phyloP scores from a whole-genome alignment of 2,329 filamentous ascomycete genomes.

The Didymella pomorum region DNA sequence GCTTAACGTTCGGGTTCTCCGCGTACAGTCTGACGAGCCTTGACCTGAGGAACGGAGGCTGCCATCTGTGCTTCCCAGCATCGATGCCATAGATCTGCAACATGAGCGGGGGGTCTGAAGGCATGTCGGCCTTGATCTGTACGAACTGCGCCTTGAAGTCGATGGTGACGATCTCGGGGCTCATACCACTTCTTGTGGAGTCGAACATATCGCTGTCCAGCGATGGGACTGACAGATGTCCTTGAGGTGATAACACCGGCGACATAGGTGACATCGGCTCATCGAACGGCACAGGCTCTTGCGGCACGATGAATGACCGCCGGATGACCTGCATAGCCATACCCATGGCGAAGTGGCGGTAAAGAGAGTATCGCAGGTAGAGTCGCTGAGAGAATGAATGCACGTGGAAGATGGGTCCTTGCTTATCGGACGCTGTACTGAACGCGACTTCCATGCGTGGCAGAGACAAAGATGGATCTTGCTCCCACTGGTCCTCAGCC shows the following conservation, averaged over 20 bases:
- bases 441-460: slow-evolving; percentile 88
- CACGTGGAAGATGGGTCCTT: slow-evolving; percentile 87
- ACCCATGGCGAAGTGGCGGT: slow-evolving; percentile 88
- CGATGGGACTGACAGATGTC: slow-evolving; percentile 45
- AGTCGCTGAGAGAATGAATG: slow-evolving; percentile 82
- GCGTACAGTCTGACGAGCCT: slow-evolving; percentile 86
- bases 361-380: slow-evolving; percentile 87
- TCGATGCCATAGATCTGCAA: slow-evolving; percentile 85
- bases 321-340: slow-evolving; percentile 78
- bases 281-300: slow-evolving; percentile 21
- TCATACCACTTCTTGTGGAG: slow-evolving; percentile 34
- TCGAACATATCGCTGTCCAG: slow-evolving; percentile 43
- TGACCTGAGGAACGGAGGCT: slow-evolving; percentile 79
- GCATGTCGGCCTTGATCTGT: slow-evolving; percentile 89
- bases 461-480: slow-evolving; percentile 84
- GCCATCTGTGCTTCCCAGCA: slow-evolving; percentile 85
- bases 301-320: slow-evolving; percentile 51
- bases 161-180: slow-evolving; percentile 75
- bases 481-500: slow-evolving; percentile 81
- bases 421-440: slow-evolving; percentile 82
- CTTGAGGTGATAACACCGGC: slow-evolving; percentile 23
- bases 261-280: slow-evolving; percentile 26
- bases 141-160: slow-evolving; percentile 83
- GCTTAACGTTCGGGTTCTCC: slow-evolving; percentile 81
- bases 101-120: slow-evolving; percentile 89